phyloP scores from a whole-genome alignment of 2,329 filamentous ascomycete genomes.

The Cercospora sesami region DNA sequence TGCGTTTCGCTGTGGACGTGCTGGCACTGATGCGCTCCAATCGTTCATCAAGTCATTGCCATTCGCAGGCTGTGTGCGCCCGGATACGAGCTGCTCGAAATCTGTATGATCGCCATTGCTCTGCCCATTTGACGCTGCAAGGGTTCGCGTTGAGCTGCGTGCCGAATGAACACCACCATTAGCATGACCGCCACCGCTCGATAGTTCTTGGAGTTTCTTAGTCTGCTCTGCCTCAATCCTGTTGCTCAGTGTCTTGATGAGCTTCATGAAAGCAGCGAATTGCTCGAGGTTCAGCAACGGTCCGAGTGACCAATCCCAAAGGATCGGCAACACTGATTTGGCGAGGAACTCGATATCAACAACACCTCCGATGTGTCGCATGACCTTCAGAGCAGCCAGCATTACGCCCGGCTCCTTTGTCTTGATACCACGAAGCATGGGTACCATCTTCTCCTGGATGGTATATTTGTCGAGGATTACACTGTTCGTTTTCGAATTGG shows the following conservation, averaged over 20 bases:
- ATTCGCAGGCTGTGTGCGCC: constrained; percentile 53
- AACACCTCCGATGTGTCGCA: constrained; percentile 76
- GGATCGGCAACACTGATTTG: constrained; percentile 80
- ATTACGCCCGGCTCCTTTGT: constrained; percentile 98
- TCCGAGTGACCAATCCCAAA: constrained; percentile 90
- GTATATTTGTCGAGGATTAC: constrained; percentile 91
- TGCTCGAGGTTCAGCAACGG: constrained; percentile 81
- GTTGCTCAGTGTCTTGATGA: constrained; percentile 77
- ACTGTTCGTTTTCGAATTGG: constrained; percentile 50
- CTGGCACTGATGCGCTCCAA: constrained; percentile 42
- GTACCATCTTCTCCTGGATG: constrained; percentile 95
- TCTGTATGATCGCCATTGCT: constrained; percentile 66
- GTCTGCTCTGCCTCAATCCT: constrained; percentile 87
- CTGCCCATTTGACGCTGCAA: constrained; percentile 54
- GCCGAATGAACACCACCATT: constrained; percentile 58
- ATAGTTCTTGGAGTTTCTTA: constrained; percentile 82
- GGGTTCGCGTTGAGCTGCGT: constrained; percentile 58
- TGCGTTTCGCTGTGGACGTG: constrained; percentile 10
- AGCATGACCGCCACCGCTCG: constrained; percentile 50
- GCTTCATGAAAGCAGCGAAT: constrained; percentile 84
- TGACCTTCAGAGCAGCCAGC: constrained; percentile 84
- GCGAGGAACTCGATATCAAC: constrained; percentile 91
- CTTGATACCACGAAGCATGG: constrained; percentile 87
- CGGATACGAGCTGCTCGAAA: constrained; percentile 88
- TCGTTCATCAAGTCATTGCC: constrained; percentile 46